These are phyloP conservation scores for Raffaelea deltoideospora DNA, from an alignment of 2,329 filamentous ascomycete genomes.

Conservation along the genomic window DNA sequence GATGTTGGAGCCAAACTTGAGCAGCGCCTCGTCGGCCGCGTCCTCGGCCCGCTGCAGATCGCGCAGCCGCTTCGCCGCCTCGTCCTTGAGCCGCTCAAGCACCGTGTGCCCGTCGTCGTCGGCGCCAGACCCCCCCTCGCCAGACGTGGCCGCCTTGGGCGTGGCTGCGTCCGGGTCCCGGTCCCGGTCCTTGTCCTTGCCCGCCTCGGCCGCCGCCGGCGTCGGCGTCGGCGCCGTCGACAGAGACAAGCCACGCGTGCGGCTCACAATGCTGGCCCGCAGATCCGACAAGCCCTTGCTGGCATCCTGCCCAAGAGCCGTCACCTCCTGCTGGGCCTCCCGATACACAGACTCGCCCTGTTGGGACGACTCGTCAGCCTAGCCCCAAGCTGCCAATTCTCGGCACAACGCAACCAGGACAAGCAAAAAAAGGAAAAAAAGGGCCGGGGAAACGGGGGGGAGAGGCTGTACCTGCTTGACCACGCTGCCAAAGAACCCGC, in stretches of 20 bases:
- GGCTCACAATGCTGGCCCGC: slow-evolving; percentile 50
- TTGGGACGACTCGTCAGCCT: neutral
- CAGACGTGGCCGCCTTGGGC: too few species aligned
- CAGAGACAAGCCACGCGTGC: slow-evolving; percentile 60
- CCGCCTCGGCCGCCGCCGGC: slow-evolving; percentile 11
- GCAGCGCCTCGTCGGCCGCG: slow-evolving; percentile 83
- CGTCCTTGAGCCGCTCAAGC: slow-evolving; percentile 57
- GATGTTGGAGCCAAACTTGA: slow-evolving; percentile 83
- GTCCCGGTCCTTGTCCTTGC: neutral
- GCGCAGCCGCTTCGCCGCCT: slow-evolving; percentile 71
- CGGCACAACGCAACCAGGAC: neutral
- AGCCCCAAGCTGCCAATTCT: slow-evolving; percentile 2
- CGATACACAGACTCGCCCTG: slow-evolving; percentile 72
- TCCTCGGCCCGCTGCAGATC: slow-evolving; percentile 88
- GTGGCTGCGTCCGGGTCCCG: neutral
- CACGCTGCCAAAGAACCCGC: slow-evolving; percentile 80
- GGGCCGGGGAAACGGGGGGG: slow-evolving; percentile 1
- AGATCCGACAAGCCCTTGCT: slow-evolving; percentile 64
- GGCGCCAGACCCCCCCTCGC: too few species aligned
- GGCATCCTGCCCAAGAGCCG: slow-evolving; percentile 65
- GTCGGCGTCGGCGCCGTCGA: slow-evolving; percentile 23
- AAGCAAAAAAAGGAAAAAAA: neutral
- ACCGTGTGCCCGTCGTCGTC: slow-evolving; percentile 26
- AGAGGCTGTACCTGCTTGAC: slow-evolving; percentile 81
- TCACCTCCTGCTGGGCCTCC: slow-evolving; percentile 73